Base-by-base conservation (phyloP, 495 filamentous ascomycete species). In the Sporormia fimetaria region DNA sequence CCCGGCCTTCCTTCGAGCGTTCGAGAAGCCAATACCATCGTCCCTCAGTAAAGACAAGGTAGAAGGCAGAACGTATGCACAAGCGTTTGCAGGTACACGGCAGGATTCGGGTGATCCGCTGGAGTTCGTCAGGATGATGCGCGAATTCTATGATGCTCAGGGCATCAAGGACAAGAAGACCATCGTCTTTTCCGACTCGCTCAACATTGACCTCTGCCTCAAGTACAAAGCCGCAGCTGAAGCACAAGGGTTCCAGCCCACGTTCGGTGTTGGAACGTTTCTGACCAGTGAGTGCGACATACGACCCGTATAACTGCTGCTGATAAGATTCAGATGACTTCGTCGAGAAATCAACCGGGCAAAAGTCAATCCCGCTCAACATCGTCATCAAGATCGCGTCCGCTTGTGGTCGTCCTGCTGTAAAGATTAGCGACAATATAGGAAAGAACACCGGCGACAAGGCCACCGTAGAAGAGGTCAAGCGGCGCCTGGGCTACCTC, bases 341-440 rank as follows among this genome's bases (percentile, higher is more conserved):
- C 60, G 60, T 56, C 6, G 73, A 81, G 47, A 60, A 66, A 26
- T 73, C 68, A 12, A 76, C 73, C 4, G 74, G 75, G 17, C 73
- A 78, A 55, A 96, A 94, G 60, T 94, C 87, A 4, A 73, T 74
- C n/a, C 90, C 90, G 0, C 69, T 98, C 12, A 98, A 98, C 50
- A 98, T 98, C 48, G 90, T 98, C 48, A 93, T 98, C 65, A 98
- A 98, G 64, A 70, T 98, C 32, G 76, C 80, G 37, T 83, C 82
- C 9, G 90, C 87, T 0, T 74, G 66, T 15, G 87, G 87, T 6
- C 71, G 75, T n/a, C 76, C 80, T 0, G 86, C 87, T 0, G 72
- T 98, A 52, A 98, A 98, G 68, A 85, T 98, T 44, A 95, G 88
- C 50, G 90, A 98, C 57, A 94, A 96, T 56, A 71, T 83, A 53